These are phyloP conservation scores for Fraxinus sp. DNA, from an alignment of 305 asterid genomes.

Conservation along the genomic window DNA sequence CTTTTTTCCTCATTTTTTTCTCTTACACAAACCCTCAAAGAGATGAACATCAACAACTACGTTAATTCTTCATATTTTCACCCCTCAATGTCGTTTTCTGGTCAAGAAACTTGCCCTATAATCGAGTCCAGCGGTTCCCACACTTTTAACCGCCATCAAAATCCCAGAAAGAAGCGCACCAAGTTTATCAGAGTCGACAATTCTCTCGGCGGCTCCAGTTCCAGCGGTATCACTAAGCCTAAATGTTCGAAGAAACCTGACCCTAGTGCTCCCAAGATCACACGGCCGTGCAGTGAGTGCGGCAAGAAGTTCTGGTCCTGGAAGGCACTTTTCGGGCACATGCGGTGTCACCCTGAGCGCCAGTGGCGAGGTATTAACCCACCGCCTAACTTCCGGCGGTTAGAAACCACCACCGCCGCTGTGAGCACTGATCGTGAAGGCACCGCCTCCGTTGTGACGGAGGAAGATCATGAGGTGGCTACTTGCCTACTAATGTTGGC, in stretches of 20 bases:
- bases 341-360: slow-evolving; percentile 98
- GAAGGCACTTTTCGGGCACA: slow-evolving; percentile 96
- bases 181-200: slow-evolving; percentile 28
- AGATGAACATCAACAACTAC: neutral
- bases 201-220: neutral
- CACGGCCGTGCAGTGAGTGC: slow-evolving; percentile 80
- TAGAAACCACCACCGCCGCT: neutral
- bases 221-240: slow-evolving; percentile 23
- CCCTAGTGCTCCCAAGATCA: slow-evolving; percentile 68
- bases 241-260: slow-evolving; percentile 44
- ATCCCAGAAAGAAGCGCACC: slow-evolving; percentile 43
- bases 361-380: slow-evolving; percentile 94
- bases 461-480: slow-evolving; percentile 64
- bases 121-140: neutral
- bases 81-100: neutral
- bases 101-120: neutral
- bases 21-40: neutral
- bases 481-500: slow-evolving; percentile 55
- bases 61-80: neutral
- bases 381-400: slow-evolving; percentile 47
- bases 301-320: slow-evolving; percentile 72
- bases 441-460: slow-evolving; percentile 26
- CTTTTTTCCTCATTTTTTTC: neutral
- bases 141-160: neutral
- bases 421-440: neutral